phyloP scores from a whole-genome alignment of 768 basidiomycete genomes.

The Dacryopinax spathularia region DNA sequence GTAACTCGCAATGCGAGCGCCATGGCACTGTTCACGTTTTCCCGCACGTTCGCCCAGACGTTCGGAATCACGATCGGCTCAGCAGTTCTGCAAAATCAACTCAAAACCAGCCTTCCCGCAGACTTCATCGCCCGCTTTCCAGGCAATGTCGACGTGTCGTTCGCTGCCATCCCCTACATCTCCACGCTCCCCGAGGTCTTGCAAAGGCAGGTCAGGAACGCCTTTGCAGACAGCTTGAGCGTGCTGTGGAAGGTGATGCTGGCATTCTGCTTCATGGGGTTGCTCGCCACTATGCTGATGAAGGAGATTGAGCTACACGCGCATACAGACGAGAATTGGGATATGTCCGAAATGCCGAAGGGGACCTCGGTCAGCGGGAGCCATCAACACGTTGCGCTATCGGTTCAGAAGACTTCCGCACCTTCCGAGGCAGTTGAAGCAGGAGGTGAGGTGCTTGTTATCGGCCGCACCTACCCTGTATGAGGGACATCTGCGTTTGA shows the following conservation, averaged over 20 bases:
- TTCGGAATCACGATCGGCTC: slow-evolving; percentile 21
- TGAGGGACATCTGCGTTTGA: no score
- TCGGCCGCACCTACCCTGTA: no score
- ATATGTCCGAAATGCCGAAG: no score
- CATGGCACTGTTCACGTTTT: slow-evolving; percentile 31
- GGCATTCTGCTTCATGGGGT: not conserved
- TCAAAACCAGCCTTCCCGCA: slow-evolving; percentile 15
- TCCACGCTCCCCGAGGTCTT: slow-evolving; percentile 12
- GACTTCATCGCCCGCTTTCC: slow-evolving; percentile 10
- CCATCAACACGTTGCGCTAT: no score
- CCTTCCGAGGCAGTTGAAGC: no score
- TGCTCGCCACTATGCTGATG: not conserved
- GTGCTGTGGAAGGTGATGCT: slow-evolving; percentile 5
- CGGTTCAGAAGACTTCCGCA: no score
- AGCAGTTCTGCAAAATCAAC: slow-evolving; percentile 19
- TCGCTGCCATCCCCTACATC: slow-evolving; percentile 10
- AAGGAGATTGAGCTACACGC: slow-evolving; percentile 6
- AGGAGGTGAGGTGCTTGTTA: no score
- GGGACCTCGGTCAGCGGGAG: no score
- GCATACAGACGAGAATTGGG: slow-evolving; percentile 5
- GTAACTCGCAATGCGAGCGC: slow-evolving; percentile 32
- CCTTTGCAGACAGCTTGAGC: slow-evolving; percentile 3
- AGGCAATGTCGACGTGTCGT: slow-evolving; percentile 7
- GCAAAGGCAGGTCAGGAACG: slow-evolving; percentile 10
- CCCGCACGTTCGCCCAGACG: slow-evolving; percentile 19